Evolutionary conservation across 371 early-diverging fungal genomes (phyloP).

Genomic region (Apophysomyces trapeziformis): DNA sequence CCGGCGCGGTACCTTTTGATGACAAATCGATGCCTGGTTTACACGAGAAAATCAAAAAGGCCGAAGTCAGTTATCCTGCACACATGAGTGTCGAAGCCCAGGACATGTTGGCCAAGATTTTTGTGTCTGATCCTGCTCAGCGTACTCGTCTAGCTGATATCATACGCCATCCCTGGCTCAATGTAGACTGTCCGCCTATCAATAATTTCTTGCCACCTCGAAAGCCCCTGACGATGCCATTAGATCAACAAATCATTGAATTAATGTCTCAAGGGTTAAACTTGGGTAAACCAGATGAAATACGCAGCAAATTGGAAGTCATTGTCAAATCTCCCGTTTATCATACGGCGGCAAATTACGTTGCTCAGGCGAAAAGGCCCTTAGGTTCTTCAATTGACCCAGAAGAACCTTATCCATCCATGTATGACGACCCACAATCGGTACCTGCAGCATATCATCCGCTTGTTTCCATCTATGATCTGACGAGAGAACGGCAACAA

Average conservation of each 20-base stretch:
- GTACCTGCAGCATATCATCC: constrained; percentile 66
- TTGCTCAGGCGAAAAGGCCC: constrained; percentile 1
- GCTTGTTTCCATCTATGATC: constrained; percentile 81
- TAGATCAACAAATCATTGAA: constrained; percentile 68
- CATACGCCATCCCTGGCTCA: constrained; percentile 80
- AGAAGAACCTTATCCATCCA: constrained; percentile 6
- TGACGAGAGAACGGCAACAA: constrained; percentile 77
- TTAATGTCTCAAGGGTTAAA: constrained; percentile 80
- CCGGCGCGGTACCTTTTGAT: constrained; percentile 95
- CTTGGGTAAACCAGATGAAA: constrained; percentile 77
- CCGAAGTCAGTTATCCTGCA: constrained; percentile 80
- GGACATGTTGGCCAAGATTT: constrained; percentile 75
- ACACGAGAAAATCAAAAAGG: constrained; percentile 90
- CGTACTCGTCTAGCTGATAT: constrained; percentile 79
- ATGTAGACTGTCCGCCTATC: constrained; percentile 63
- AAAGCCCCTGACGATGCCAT: constrained; percentile 64
- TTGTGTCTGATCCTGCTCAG: constrained; percentile 68
- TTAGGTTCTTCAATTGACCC: neutral
- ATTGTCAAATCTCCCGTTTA: constrained; percentile 45
- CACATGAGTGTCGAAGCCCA: constrained; percentile 76
- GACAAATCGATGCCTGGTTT: constrained; percentile 89
- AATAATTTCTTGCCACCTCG: constrained; percentile 68
- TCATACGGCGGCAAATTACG: constrained; percentile 23
- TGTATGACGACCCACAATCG: constrained; percentile 49
- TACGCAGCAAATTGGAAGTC: constrained; percentile 53